Conservation (phyloP, 1,284 basidiomycete species). For the Mycosarcoma mackinlayi region DNA sequence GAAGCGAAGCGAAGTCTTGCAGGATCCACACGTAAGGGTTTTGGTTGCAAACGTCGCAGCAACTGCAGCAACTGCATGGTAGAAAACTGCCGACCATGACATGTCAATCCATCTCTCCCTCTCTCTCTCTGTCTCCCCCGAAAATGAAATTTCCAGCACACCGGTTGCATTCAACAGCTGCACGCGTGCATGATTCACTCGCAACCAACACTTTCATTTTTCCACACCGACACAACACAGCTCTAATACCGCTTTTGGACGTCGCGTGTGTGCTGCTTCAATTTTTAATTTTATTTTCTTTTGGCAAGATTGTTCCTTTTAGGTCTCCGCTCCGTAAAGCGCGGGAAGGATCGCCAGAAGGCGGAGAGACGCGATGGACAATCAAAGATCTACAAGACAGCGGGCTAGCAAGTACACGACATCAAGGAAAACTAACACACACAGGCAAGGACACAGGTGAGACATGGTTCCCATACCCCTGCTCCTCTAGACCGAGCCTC, state of each 20-base stretch:
- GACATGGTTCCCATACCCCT: too few species aligned
- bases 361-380: too few species aligned
- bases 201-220: not conserved
- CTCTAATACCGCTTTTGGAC: not conserved
- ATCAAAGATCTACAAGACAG: constrained; percentile 12
- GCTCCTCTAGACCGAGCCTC: too few species aligned
- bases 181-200: not conserved
- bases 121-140: too few species aligned
- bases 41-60: not conserved
- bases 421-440: not conserved
- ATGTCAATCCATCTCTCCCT: not conserved
- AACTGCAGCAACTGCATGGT: constrained; percentile 1
- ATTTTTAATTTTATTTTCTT: too few species aligned
- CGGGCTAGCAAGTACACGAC: not conserved
- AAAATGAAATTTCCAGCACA: not conserved
- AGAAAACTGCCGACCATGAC: not conserved
- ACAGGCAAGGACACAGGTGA: not conserved
- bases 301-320: too few species aligned
- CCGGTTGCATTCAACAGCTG: not conserved
- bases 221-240: too few species aligned
- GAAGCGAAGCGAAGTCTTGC: too few species aligned
- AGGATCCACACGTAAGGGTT: constrained; percentile 1
- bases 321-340: constrained; percentile 10
- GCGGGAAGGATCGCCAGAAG: too few species aligned
- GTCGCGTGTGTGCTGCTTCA: not conserved